Conservation (phyloP, 2,329 filamentous ascomycete species). For the Keithomyces neogunnii region DNA sequence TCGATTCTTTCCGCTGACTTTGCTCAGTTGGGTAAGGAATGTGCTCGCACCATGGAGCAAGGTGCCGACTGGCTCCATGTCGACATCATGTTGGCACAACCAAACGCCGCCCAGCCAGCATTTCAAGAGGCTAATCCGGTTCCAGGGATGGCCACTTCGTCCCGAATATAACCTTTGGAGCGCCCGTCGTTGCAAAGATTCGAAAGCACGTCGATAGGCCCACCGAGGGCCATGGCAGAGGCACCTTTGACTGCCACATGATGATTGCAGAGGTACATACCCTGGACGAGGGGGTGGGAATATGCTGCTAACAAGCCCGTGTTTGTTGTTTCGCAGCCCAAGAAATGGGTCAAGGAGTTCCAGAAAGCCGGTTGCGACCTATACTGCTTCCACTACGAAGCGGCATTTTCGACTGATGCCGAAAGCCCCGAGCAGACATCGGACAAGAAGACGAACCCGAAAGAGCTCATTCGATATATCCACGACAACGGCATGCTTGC, state of each 20-base stretch:
- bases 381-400: slow-evolving; percentile 99
- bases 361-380: slow-evolving; percentile 89
- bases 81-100: slow-evolving; percentile 63
- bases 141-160: slow-evolving; percentile 95
- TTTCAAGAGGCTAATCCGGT: neutral
- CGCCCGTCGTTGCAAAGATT: slow-evolving; percentile 92
- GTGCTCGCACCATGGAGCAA: slow-evolving; percentile 73
- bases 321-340: slow-evolving; percentile 51
- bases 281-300: neutral
- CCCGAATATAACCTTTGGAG: slow-evolving; percentile 94
- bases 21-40: slow-evolving; percentile 77
- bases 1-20: slow-evolving; percentile 99
- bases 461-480: slow-evolving; percentile 81
- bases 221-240: slow-evolving; percentile 59
- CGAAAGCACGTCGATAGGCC: slow-evolving; percentile 76
- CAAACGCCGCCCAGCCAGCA: slow-evolving; percentile 17
- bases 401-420: slow-evolving; percentile 79
- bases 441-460: slow-evolving; percentile 68
- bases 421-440: slow-evolving; percentile 64
- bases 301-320: neutral
- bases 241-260: slow-evolving; percentile 99
- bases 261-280: slow-evolving; percentile 86
- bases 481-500: slow-evolving; percentile 82
- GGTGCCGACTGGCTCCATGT: slow-evolving; percentile 92
- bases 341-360: slow-evolving; percentile 97